These are phyloP conservation scores for Micromonas commoda DNA, from an alignment of 139 green algal genomes.

Conservation along the genomic window DNA sequence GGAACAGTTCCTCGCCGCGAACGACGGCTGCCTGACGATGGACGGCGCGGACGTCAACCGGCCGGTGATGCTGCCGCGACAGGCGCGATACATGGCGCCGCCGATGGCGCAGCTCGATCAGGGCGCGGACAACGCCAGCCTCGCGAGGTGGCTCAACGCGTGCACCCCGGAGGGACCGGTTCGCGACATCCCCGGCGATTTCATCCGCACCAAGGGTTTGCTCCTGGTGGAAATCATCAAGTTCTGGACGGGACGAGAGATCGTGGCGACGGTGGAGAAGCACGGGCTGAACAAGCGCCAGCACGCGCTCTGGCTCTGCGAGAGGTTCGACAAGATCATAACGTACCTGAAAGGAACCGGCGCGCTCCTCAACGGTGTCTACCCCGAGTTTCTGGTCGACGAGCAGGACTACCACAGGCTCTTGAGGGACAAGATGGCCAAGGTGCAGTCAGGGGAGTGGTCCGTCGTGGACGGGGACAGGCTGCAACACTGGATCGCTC, in stretches of 20 bases:
- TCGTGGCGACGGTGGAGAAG: not conserved
- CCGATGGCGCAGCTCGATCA: not conserved
- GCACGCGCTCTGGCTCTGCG: conserved; percentile 47
- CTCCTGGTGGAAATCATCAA: conserved; percentile 64
- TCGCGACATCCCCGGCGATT: conserved; percentile 42
- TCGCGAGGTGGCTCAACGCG: conserved; percentile 18
- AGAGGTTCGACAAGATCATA: conserved; percentile 50
- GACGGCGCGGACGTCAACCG: not conserved
- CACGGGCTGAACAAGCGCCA: conserved; percentile 28
- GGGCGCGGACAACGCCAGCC: not conserved
- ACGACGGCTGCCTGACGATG: conserved; percentile 17
- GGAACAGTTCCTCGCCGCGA: conserved; percentile 50
- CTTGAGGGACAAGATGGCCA: not conserved
- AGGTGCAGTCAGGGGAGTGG: not conserved
- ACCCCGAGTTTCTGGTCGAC: conserved; percentile 65
- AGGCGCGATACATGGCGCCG: not conserved
- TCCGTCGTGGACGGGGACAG: conserved; percentile 31
- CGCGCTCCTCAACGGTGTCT: conserved; percentile 61
- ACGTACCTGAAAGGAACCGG: conserved; percentile 54
- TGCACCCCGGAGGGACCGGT: conserved; percentile 40
- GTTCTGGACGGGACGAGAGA: conserved; percentile 48
- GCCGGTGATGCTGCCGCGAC: not conserved
- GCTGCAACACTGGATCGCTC: conserved; percentile 47
- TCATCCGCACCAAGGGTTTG: conserved; percentile 48
- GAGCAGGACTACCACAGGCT: conserved; percentile 44